Base-by-base conservation (phyloP, 2,329 filamentous ascomycete species). In the Colletotrichum sp. region DNA sequence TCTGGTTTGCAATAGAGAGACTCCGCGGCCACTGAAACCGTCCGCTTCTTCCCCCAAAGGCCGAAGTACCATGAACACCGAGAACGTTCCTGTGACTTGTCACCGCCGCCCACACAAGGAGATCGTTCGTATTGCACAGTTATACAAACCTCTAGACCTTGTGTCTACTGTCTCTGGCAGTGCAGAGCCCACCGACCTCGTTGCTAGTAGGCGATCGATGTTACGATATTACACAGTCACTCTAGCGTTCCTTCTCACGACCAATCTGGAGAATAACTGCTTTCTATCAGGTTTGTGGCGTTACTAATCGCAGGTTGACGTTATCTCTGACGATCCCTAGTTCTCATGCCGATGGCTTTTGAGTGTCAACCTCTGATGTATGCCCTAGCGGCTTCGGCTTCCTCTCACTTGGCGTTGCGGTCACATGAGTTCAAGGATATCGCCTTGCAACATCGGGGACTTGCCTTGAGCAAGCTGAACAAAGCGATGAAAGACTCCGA, bases 321-420 rank as follows among this genome's bases (percentile, higher is more conserved):
- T 31, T 36, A 24, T 11, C 13, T 27, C 27, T 61, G 18, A 61
- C 6, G 24, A 24, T 24, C 24, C 24, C 15, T 27, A 77, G 77
- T 77, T 21, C 43, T 78, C 4, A 59, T 78, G 29, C 77, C 77
- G 6, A 75, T 78, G 75, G 75, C 77, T 3, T 77, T 78, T 58
- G 77, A 78, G 57, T 78, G 72, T 47, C 69, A 66, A 15, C 33
- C 67, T 15, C 67, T 78, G 8, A 68, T 75, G 59, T 71, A 77
- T 58, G 75, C 77, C 5, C 24, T 77, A n/a, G 73, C 72, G 12
- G 76, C 77, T 33, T 78, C 69, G 75, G 72, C 77, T 9, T 78
- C 77, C 1, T 69, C 74, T 8, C 77, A 78, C 57, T 66, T 78
- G 7, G 76, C 77, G 2, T 43, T 78, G 7, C 70, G 76, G 3